Base-by-base conservation (phyloP, 2,329 filamentous ascomycete species). In the Colletotrichum kahawae region DNA sequence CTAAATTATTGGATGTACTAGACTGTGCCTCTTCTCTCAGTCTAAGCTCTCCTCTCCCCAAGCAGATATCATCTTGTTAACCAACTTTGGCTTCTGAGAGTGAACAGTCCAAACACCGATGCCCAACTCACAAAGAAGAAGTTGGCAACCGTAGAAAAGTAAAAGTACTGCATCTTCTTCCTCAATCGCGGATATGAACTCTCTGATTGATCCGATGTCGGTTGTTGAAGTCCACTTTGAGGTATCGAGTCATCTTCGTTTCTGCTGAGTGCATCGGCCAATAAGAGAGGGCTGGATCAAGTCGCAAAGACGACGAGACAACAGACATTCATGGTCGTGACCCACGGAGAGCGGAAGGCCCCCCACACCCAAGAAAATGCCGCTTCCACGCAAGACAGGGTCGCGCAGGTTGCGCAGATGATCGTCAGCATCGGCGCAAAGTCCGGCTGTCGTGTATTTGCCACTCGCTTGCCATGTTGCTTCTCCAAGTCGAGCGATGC, bases 121-220 rank as follows among this genome's bases (percentile, higher is more conserved):
- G 67, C 67, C 57, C 67, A 70, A n/a, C 67, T 63, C n/a, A 70
- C 67, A 33, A 70, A 70, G 10, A 62, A 21, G n/a, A 70, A 70
- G 7, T 70, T 70, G 2, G 57, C 67, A 3, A 70, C 36, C 18
- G 67, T 70, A 16, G 67, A 70, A 31, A 70, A 63, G n/a, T 59
- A 70, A n/a, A 29, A 70, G 16, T 63, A 70, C 36, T 70, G 67
- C 57, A 70, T 24, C 57, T 70, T 70, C 38, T 63, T 63, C 38
- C 57, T 63, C 21, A 70, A 16, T 14, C 67, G 62, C 18, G 56
- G 38, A 31, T 70, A 70, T 21, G 29, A 21, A n/a, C 27, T 60
- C 16, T 33, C 12, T 34, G 29, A 38, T 18, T 29, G 29, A 33
- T 59, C 65, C 65, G 24, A 33, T 33, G 14, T 24, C 51, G 9